Evolutionary conservation across 352 stramenopile species (phyloP), one percentile per base, ranked within the genome.

Genomic region (Sclerospora graminicola): DNA sequence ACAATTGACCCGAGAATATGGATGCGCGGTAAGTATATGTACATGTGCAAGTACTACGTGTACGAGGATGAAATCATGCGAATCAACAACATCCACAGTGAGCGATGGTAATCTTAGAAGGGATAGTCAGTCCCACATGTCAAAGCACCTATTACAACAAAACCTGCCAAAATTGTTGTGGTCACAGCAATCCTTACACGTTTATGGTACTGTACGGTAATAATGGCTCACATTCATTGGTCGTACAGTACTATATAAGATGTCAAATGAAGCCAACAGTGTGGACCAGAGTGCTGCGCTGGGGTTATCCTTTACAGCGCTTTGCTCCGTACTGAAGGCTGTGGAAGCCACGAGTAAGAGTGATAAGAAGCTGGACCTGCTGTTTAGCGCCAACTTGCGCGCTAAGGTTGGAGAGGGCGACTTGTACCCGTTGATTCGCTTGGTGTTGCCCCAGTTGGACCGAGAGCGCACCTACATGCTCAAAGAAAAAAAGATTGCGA

Each of bases 401-500:
- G 29, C 61, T 11, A 53, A 83, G 45, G 62, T 85, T 37, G 56
- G 63, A 29, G 64, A 46, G 20, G 58, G 62, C 26, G 71, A 88
- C 37, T 36, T 89, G 48, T 89, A 84, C 51, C 77, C 81, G 23
- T 55, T 92, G 6, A 55, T 92, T 41, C 69, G 78, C 1, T 60
- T 92, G 2, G 43, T 92, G 36, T 52, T 89, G 32, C 81, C 81
- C 4, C 78, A 89, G 37, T 59, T 92, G 38, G 81, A 92, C 54
- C 78, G 76, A 43, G 78, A 90, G 44, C 75, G 81, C 52, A 87
- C 71, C 35, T 92, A 90, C 55, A 90, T 88, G 54, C 59, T 92
- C 5, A 88, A 89, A 48, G 78, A 90, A 51, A 89, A 84, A 62
- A 92, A 89, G 56, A 82, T 92, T 45, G 81, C 76, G 28, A 81